phyloP scores from a whole-genome alignment of 2,329 filamentous ascomycete genomes.

The Capronia americana region DNA sequence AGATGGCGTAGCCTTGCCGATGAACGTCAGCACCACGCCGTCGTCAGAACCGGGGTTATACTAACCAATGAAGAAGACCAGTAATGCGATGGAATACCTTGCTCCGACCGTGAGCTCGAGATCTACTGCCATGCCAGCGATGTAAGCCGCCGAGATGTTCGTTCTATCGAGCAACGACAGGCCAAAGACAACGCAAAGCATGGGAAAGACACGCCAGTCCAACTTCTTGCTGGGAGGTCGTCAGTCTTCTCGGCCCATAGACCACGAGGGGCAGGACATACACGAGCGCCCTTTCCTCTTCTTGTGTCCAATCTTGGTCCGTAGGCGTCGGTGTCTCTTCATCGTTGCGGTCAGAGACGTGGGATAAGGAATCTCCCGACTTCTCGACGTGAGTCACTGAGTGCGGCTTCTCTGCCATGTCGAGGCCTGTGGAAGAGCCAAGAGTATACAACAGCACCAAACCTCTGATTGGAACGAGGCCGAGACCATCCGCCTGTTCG shows the following conservation, averaged over 20 bases:
- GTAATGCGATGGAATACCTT: slow-evolving; percentile 3
- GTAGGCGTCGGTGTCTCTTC: not conserved
- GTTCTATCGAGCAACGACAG: slow-evolving; percentile 73
- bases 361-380: not conserved
- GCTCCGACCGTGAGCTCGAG: slow-evolving; percentile 16
- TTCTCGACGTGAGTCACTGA: not conserved
- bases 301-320: not conserved
- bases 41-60: slow-evolving; percentile 67
- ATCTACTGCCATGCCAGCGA: slow-evolving; percentile 59
- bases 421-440: not conserved
- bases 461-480: not conserved
- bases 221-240: slow-evolving; percentile 4
- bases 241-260: not conserved
- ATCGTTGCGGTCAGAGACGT: not conserved
- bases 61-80: slow-evolving; percentile 64
- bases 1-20: slow-evolving; percentile 47
- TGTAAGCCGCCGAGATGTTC: slow-evolving; percentile 73
- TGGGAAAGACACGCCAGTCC: slow-evolving; percentile 18
- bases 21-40: not conserved
- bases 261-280: not conserved
- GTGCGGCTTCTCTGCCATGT: not conserved
- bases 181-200: slow-evolving; percentile 12
- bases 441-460: not conserved
- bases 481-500: not conserved
- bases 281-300: not conserved